A percentile compares a stretch with the other conserved stretches of the same genome.
phyloP scores from a whole-genome alignment of 2,329 filamentous ascomycete genomes.

The Sclerotinia sclerotiorum region DNA sequence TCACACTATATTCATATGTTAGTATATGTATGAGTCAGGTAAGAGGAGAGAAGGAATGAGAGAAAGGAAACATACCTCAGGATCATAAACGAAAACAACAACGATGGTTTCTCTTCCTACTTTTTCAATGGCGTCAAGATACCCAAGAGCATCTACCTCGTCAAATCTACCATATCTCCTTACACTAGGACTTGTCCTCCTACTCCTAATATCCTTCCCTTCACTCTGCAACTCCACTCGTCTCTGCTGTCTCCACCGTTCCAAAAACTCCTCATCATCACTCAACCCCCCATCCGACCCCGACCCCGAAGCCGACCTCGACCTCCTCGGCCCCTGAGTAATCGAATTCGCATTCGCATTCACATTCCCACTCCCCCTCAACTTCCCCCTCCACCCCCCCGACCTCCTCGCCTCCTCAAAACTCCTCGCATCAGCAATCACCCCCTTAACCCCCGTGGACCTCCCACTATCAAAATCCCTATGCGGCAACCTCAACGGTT shows the following conservation, averaged over 20 bases:
- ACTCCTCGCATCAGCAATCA: conserved; percentile 79
- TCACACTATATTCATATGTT: conserved; percentile 58
- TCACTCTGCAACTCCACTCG: conserved; percentile 73
- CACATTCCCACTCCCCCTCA: conserved; percentile 50
- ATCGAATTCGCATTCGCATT: conserved; percentile 24
- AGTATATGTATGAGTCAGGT: conserved; percentile 20
- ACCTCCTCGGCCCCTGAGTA: conserved; percentile 30
- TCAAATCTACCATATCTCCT: conserved; percentile 77
- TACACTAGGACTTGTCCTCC: conserved; percentile 74
- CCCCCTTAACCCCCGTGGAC: conserved; percentile 80
- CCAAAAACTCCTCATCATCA: conserved; percentile 78
- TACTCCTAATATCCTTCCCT: conserved; percentile 56
- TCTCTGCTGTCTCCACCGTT: conserved; percentile 79
- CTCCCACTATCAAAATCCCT: conserved; percentile 64
- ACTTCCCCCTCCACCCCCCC: conserved; percentile 41
- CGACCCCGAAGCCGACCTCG: conserved; percentile 32
- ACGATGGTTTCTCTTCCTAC: conserved; percentile 78
- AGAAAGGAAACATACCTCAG: conserved; percentile 60
- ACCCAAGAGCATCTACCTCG: conserved; percentile 84
- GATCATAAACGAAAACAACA: conserved; percentile 90
- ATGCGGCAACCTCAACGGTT: conserved; percentile 58
- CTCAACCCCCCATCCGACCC: conserved; percentile 40
- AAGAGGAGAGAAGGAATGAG: not conserved
- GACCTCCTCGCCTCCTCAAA: conserved; percentile 65
- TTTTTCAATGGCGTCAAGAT: conserved; percentile 95